Conservation (phyloP, 2,329 filamentous ascomycete species). For the Cytospora mali region DNA sequence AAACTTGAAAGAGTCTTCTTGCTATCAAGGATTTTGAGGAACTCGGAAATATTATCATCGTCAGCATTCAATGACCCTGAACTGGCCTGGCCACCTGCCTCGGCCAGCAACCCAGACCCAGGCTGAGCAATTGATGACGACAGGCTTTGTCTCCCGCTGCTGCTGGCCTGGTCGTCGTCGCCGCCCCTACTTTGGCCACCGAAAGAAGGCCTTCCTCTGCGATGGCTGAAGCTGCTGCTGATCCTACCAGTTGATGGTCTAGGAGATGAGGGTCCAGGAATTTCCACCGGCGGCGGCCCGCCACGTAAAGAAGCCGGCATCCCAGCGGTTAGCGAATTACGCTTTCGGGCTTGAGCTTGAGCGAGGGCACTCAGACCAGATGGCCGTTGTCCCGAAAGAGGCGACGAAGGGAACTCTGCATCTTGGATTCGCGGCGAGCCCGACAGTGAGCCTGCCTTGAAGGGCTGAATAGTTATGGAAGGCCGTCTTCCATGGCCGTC, state of each 20-base stretch:
- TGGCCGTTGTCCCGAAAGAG: slow-evolving; percentile 53
- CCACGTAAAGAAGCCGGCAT: slow-evolving; percentile 74
- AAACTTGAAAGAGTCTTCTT: slow-evolving; percentile 86
- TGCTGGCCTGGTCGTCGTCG: slow-evolving; percentile 77
- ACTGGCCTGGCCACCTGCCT: slow-evolving; percentile 66
- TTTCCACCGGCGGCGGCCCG: slow-evolving; percentile 64
- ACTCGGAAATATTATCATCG: slow-evolving; percentile 91
- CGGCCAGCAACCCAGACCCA: slow-evolving; percentile 78
- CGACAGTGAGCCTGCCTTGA: slow-evolving; percentile 94
- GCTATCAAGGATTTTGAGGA: slow-evolving; percentile 84
- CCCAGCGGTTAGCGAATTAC: slow-evolving; percentile 72
- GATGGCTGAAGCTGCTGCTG: slow-evolving; percentile 91
- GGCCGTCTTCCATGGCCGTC: slow-evolving; percentile 68
- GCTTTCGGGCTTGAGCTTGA: slow-evolving; percentile 66
- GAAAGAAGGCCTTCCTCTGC: slow-evolving; percentile 76
- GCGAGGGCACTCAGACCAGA: slow-evolving; percentile 53
- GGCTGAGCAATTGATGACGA: slow-evolving; percentile 71
- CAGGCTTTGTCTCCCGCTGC: slow-evolving; percentile 79
- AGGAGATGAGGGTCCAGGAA: slow-evolving; percentile 74
- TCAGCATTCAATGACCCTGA: slow-evolving; percentile 72
- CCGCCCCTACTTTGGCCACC: slow-evolving; percentile 67
- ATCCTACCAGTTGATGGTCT: slow-evolving; percentile 81
- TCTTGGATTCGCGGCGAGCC: slow-evolving; percentile 70
- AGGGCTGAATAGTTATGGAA: slow-evolving; percentile 90
- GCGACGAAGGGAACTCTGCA: slow-evolving; percentile 57